Evolutionary conservation across 2,329 filamentous ascomycete genomes (phyloP).

Genomic region (Talaromyces islandicus): DNA sequence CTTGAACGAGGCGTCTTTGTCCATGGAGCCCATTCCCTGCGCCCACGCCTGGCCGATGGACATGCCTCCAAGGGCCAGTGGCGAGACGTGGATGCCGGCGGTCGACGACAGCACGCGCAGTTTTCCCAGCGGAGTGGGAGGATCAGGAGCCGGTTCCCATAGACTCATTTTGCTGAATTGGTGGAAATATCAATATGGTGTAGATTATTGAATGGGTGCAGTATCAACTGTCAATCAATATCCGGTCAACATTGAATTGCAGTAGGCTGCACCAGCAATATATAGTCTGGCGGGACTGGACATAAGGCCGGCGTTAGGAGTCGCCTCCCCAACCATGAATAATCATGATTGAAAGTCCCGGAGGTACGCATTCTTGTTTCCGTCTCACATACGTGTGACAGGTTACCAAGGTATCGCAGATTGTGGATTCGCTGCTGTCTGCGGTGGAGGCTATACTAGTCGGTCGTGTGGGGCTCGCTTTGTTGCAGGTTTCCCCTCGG

Average conservation of each 20-base stretch:
- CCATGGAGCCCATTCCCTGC: constrained; percentile 57
- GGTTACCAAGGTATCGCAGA: not conserved
- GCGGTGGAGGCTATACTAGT: not conserved
- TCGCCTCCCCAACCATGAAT: not conserved
- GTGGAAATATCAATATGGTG: not conserved
- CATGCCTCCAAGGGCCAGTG: constrained; percentile 44
- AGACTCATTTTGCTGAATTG: not conserved
- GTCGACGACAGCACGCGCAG: constrained; percentile 62
- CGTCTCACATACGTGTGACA: not conserved
- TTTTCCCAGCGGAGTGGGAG: constrained; percentile 56
- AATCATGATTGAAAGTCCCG: too few species aligned
- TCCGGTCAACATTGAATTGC: not conserved
- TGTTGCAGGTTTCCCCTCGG: not conserved
- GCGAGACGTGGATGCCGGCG: constrained; percentile 61
- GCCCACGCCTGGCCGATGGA: constrained; percentile 37
- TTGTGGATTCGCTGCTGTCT: not conserved
- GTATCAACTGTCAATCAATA: too few species aligned
- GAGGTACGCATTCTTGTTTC: not conserved
- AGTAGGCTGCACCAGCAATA: not conserved
- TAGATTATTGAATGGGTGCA: too few species aligned
- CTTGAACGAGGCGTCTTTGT: constrained; percentile 55
- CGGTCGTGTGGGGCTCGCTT: not conserved
- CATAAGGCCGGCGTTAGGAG: not conserved
- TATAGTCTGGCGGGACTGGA: not conserved
- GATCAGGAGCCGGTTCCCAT: constrained; percentile 32